Evolutionary conservation across 2,329 filamentous ascomycete genomes (phyloP), one percentile per base, ranked within the genome.

Genomic region (Phoma sp.): DNA sequence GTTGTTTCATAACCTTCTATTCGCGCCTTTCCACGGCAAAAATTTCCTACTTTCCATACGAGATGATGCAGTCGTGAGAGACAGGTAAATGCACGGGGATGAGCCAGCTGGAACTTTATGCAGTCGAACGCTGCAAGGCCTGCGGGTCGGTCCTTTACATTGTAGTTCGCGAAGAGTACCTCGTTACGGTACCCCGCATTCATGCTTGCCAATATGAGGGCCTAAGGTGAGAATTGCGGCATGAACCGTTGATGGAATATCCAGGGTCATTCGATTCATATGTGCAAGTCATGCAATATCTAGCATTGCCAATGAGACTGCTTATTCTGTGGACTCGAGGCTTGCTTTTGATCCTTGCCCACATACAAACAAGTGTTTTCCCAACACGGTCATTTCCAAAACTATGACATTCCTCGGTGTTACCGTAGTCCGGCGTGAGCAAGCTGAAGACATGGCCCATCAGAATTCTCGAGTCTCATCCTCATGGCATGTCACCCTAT

Each of bases 401-500:
- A 9, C 27, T 29, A 6, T 29, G 27, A 7, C 27, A 29, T 9
- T 18, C 18, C 18, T 18, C 18, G 18, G 18, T 18, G 18, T 18
- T 18, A 2, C 18, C 18, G 18, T 18, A 18, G 18, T 18, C 18
- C 18, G 18, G 18, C 18, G 18, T 18, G 18, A 18, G 18, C 18
- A 18, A 18, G 18, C 18, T 18, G 18, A 18, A 18, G 18, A 18
- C 18, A 18, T 18, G 18, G 18, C 18, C 18, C 18, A 18, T 18
- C 18, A 18, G 18, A 18, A 18, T 18, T 18, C 18, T 18, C 18
- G 18, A 29, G 27, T 29, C 6, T 29, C 5, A 25, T 32, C 35
- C 8, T 27, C 22, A 7, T 10, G 22, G 44, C 30, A 55, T 45
- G 14, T 45, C 27, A 25, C 24, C 14, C 30, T 83, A 80, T 25